A percentile compares a stretch with the other conserved stretches of the same genome.
These are phyloP conservation scores for Phytopythium aichiense DNA, from an alignment of 352 stramenopile genomes.

Conservation along the genomic window DNA sequence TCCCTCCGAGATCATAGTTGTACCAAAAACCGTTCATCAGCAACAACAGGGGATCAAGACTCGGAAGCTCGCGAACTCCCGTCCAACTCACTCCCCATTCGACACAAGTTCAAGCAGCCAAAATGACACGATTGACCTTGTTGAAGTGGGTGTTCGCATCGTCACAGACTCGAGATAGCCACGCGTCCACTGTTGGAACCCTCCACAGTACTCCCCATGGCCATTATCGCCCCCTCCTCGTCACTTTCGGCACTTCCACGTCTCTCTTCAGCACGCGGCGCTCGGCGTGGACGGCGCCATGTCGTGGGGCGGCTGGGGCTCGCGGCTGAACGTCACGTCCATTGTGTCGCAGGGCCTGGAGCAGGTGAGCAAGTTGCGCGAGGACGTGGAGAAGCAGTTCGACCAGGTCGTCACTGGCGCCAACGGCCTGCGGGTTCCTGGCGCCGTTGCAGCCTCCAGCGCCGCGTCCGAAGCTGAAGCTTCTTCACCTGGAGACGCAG, in stretches of 20 bases:
- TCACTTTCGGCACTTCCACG: no score
- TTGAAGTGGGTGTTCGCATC: no score
- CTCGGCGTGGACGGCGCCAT: slow-evolving; percentile 1
- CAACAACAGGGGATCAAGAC: no score
- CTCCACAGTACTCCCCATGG: background rate
- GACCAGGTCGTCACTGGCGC: slow-evolving; percentile 64
- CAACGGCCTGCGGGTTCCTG: slow-evolving; percentile 3
- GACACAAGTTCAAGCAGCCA: no score
- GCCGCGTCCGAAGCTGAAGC: background rate
- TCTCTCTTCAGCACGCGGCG: no score
- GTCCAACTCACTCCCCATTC: no score
- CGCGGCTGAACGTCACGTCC: slow-evolving; percentile 74
- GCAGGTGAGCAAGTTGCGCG: slow-evolving; percentile 75
- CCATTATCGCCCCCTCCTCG: background rate
- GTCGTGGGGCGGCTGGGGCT: slow-evolving; percentile 57
- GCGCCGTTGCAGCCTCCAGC: background rate
- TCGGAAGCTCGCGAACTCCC: no score
- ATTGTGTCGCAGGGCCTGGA: slow-evolving; percentile 83
- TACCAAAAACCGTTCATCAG: no score
- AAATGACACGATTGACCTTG: no score
- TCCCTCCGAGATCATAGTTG: no score
- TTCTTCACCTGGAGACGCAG: background rate
- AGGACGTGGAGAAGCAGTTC: slow-evolving; percentile 88
- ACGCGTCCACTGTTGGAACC: background rate
- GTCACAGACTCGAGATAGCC: no score